A percentile compares a stretch with the other conserved stretches of the same genome.
Conservation (phyloP, 2,329 filamentous ascomycete genomes). For the Pseudogymnoascus sp. region DNA sequence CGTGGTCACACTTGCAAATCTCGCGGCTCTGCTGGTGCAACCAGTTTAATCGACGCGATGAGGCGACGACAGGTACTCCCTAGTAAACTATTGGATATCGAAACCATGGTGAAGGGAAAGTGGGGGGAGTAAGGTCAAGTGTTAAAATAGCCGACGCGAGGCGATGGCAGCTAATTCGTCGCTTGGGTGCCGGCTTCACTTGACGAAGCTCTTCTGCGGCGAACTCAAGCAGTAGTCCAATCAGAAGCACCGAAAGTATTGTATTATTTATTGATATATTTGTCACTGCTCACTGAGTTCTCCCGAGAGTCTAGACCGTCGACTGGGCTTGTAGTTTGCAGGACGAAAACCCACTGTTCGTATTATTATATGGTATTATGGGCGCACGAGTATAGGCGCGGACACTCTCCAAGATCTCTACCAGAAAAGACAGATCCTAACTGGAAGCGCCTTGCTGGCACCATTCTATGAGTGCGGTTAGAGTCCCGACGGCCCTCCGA, state of each 20-base stretch:
- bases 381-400: neutral
- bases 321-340: no score
- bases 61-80: neutral
- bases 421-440: neutral
- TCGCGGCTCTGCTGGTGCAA: neutral
- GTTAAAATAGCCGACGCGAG: neutral
- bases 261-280: neutral
- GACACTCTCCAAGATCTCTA: neutral
- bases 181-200: neutral
- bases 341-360: neutral
- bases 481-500: constrained; percentile 8
- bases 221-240: neutral
- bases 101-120: neutral
- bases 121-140: neutral
- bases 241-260: neutral
- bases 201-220: neutral
- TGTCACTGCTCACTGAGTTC: neutral
- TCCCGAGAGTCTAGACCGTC: neutral
- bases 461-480: constrained; percentile 5
- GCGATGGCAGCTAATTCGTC: neutral
- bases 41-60: neutral
- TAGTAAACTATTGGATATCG: neutral
- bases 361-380: neutral
- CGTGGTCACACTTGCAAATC: neutral
- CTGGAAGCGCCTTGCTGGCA: neutral